Conservation (phyloP, 129 eudicot species). For the Arctium lappa region DNA sequence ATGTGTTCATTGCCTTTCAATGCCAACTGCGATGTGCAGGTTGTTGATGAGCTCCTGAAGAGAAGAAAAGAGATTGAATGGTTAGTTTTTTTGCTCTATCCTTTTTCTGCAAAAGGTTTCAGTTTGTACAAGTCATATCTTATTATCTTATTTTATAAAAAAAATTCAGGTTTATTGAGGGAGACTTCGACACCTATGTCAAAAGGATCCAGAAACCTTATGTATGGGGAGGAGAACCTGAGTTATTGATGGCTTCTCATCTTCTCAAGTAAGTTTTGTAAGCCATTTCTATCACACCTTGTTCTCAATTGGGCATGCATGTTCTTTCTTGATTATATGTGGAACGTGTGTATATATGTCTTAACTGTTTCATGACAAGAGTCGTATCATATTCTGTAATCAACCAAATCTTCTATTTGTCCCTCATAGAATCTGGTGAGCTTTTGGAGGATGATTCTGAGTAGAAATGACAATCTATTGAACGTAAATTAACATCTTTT, state of each 20-base stretch:
- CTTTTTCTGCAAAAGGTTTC: neutral
- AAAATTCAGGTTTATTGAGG: constrained; percentile 79
- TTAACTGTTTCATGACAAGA: neutral
- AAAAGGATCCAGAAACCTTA: constrained; percentile 58
- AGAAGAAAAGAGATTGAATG: constrained; percentile 84
- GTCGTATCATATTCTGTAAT: neutral
- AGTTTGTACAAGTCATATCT: neutral
- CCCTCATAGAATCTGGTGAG: neutral
- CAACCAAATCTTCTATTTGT: neutral
- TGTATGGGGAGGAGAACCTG: constrained; percentile 98
- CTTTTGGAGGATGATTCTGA: neutral
- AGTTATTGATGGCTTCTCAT: constrained; percentile 81
- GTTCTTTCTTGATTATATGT: neutral
- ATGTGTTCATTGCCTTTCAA: neutral
- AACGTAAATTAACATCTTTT: neutral
- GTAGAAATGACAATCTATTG: neutral
- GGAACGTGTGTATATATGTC: neutral
- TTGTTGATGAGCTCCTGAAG: constrained; percentile 70
- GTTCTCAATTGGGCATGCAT: neutral
- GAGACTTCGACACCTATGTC: constrained; percentile 72
- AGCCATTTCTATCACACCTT: neutral
- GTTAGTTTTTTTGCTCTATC: constrained; percentile 22
- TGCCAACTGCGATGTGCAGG: constrained; percentile 36
- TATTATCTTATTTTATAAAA: too few species aligned
- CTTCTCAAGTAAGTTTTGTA: constrained; percentile 60